Evolutionary conservation across 1,284 basidiomycete genomes (phyloP).

Genomic region (Ganoderma meredithae): DNA sequence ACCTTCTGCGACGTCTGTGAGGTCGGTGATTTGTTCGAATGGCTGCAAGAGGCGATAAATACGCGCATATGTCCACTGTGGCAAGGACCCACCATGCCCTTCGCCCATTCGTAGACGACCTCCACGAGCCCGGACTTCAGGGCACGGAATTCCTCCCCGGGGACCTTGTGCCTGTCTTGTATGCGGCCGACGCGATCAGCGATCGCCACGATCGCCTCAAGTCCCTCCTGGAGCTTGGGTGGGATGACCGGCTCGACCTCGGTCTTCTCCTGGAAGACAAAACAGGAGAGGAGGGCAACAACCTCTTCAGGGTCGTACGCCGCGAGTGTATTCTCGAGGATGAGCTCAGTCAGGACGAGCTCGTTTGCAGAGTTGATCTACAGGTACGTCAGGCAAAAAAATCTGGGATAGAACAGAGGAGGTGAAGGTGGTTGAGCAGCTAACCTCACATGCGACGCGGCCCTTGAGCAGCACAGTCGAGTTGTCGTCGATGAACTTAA

Average conservation of each 20-base stretch:
- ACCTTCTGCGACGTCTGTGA: conserved; percentile 97
- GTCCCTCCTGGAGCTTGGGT: conserved; percentile 80
- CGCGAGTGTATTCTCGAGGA: conserved; percentile 94
- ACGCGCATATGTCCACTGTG: background rate
- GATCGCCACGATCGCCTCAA: conserved; percentile 81
- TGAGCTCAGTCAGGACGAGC: conserved; percentile 95
- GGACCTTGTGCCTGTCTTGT: conserved; percentile 83
- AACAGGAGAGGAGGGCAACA: conserved; percentile 95
- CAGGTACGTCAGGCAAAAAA: background rate
- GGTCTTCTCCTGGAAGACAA: conserved; percentile 98
- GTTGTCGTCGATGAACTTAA: conserved; percentile 94
- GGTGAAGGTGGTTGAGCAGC: conserved; percentile 21
- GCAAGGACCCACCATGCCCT: conserved; percentile 82
- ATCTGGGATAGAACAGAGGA: too few relatives aligned
- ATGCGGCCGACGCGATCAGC: conserved; percentile 85
- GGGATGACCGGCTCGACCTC: conserved; percentile 86
- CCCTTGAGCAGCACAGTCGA: conserved; percentile 96
- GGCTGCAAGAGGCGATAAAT: conserved; percentile 61
- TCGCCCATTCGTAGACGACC: conserved; percentile 99
- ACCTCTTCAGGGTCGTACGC: conserved; percentile 94
- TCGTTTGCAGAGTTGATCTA: conserved; percentile 98
- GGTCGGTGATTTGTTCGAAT: conserved; percentile 90
- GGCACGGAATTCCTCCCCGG: conserved; percentile 78
- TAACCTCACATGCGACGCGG: conserved; percentile 95
- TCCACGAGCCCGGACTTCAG: conserved; percentile 93